These are phyloP conservation scores for Trapa incisa DNA, from an alignment of 345 rosid species.

Conservation along the genomic window DNA sequence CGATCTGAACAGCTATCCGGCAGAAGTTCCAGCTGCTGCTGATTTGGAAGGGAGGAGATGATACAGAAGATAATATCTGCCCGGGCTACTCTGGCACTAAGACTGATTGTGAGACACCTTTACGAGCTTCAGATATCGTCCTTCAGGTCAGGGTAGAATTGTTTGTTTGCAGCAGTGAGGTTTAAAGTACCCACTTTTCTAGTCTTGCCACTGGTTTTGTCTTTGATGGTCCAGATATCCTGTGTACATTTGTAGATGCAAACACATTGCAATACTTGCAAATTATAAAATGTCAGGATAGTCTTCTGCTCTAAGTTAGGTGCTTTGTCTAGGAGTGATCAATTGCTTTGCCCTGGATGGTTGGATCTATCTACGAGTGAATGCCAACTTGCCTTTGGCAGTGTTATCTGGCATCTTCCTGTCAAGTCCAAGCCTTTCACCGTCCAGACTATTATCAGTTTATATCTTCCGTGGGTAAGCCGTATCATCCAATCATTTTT, in stretches of 20 bases:
- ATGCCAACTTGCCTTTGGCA: no score
- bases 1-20: constrained; percentile 72
- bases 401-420: no score
- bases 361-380: no score
- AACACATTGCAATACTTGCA: background rate
- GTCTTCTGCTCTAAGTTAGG: background rate
- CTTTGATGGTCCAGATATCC: background rate
- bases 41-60: constrained; percentile 40
- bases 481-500: no score
- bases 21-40: constrained; percentile 69
- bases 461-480: no score
- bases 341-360: background rate
- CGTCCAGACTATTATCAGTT: no score
- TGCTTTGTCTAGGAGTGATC: background rate
- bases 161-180: constrained; percentile 1
- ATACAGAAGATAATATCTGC: constrained; percentile 9
- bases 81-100: background rate
- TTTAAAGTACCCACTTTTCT: constrained; percentile 1
- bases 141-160: constrained; percentile 7
- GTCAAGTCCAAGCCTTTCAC: no score
- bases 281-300: background rate
- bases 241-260: constrained; percentile 19
- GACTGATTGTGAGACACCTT: no score
- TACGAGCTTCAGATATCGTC: background rate
- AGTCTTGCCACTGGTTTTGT: constrained; percentile 6